Evolutionary conservation across 371 early-diverging fungal species (phyloP), one percentile per base, ranked within the genome.

Genomic region (Saksenaea oblongispora): DNA sequence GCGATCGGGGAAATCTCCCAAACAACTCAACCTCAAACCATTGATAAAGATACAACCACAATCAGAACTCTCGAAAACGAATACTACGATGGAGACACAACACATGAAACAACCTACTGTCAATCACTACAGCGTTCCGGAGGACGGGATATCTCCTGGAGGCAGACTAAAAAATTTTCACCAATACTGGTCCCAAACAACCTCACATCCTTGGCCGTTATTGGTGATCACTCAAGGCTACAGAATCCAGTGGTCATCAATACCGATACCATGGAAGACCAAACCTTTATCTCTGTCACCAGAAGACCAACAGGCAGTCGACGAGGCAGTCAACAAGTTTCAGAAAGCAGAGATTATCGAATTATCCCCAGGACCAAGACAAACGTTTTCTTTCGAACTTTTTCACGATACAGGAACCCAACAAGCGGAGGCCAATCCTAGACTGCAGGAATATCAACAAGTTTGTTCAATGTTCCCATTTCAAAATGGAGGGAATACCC

Each of bases 401-500:
- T 15, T 63, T 63, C 36, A 57, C 63, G 14, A 57, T 63, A 8
- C 44, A 58, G 36, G 63, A 63, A 34, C 11, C 10, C 27, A 42
- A 3, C 24, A 62, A 62, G 31, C 8, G 13, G n/a, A 35, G 63
- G 2, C 56, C 63, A 10, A 63, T 62, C 24, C 39, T 63, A 34
- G 44, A 56, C 26, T 63, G 56, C 34, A 14, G 5, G 18, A 36
- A 27, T 0, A 2, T 57, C 14, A 63, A 63, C 51, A 1, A 17
- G 2, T 63, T 56, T 26, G 22, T 63, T 11, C 56, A 62, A 31
- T 31, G 31, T 31, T 7, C 2, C 31, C 58, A 58, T 26, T 63
- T 63, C 63, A 63, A 63, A 34, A 63, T 63, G 63, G 63, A 63
- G 24, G 58, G 63, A 18, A 34, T 63, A 1, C 54, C 63, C 18